phyloP scores from a whole-genome alignment of 2,329 filamentous ascomycete genomes.

The Colletotrichum musae region DNA sequence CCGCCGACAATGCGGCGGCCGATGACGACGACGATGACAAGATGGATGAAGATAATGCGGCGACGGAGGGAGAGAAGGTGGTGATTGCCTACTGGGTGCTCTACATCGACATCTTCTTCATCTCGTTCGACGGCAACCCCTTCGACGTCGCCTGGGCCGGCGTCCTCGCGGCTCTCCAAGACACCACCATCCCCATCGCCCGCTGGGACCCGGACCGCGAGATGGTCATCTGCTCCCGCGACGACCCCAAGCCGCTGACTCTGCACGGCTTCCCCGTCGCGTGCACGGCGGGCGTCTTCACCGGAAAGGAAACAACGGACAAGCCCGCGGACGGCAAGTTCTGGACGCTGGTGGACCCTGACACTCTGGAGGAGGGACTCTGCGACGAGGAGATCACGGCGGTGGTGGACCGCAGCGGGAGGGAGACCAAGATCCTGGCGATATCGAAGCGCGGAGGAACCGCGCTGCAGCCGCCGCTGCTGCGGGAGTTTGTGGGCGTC shows the following conservation, averaged over 20 bases:
- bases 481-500: constrained; percentile 71
- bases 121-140: constrained; percentile 91
- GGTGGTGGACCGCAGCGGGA: constrained; percentile 77
- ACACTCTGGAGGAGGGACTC: constrained; percentile 88
- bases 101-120: constrained; percentile 95
- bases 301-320: constrained; percentile 69
- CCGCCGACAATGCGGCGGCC: constrained; percentile 62
- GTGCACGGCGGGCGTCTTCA: constrained; percentile 84
- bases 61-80: constrained; percentile 48
- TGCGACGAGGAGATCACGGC: constrained; percentile 88
- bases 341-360: constrained; percentile 91
- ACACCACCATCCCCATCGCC: constrained; percentile 83
- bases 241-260: constrained; percentile 68
- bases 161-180: constrained; percentile 82
- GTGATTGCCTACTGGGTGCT: constrained; percentile 94
- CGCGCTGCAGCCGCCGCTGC: constrained; percentile 73
- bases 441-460: constrained; percentile 90
- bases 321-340: constrained; percentile 62
- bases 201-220: constrained; percentile 89
- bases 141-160: constrained; percentile 94
- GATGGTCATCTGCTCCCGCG: constrained; percentile 80
- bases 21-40: constrained; percentile 55
- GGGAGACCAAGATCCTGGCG: constrained; percentile 71
- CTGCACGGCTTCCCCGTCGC: constrained; percentile 80
- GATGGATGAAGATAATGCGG: constrained; percentile 52